phyloP scores from a whole-genome alignment of 202 grass and related monocot genomes.

The Panicum virgatum region DNA sequence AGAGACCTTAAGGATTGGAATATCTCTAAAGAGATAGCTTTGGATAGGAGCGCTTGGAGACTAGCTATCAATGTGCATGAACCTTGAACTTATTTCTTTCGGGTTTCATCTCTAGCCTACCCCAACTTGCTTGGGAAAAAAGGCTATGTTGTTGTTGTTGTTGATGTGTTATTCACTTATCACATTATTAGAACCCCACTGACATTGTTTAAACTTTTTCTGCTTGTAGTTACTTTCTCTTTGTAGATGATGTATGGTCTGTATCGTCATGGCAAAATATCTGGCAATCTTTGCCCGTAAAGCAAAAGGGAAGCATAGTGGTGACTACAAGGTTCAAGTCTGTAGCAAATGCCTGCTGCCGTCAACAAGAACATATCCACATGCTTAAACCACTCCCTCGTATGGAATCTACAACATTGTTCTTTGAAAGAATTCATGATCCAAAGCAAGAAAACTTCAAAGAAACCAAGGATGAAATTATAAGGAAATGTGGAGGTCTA shows the following conservation, averaged over 20 bases:
- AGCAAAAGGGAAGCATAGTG: background rate
- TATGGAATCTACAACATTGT: background rate
- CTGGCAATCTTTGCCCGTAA: background rate
- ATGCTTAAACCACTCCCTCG: background rate
- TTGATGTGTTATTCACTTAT: too few species aligned
- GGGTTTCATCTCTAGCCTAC: too few species aligned
- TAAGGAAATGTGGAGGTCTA: conserved; percentile 13
- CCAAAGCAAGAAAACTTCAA: background rate
- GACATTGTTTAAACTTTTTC: background rate
- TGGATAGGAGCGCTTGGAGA: too few species aligned
- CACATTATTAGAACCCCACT: background rate
- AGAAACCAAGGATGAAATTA: background rate
- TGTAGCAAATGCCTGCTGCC: conserved; percentile 5
- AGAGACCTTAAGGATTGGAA: too few species aligned
- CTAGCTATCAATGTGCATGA: too few species aligned
- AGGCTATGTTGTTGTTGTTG: too few species aligned
- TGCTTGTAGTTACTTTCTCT: background rate
- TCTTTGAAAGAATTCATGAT: conserved; percentile 6
- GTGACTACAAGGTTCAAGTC: conserved; percentile 38
- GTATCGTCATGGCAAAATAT: background rate
- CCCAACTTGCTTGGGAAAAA: too few species aligned
- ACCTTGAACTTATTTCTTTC: too few species aligned
- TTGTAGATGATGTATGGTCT: conserved; percentile 23
- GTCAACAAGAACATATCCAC: background rate
- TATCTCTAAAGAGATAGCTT: too few species aligned